Evolutionary conservation across 305 asterid species (phyloP), one percentile per base, ranked within the genome.

Genomic region (Fraxinus greggii): DNA sequence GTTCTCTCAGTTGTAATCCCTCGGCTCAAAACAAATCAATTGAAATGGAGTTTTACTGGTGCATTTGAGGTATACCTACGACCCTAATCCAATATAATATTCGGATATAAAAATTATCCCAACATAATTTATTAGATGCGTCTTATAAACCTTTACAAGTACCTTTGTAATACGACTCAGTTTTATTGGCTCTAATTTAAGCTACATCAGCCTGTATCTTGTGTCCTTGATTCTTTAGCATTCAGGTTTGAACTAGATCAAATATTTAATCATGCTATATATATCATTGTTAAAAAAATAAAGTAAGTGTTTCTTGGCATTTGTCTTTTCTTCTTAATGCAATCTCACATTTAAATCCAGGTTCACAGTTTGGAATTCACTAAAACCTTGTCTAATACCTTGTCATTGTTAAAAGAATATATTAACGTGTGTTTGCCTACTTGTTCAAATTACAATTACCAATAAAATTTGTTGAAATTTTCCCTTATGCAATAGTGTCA

Each of bases 1-100:
- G 98, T 96, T 28, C 72, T 96, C 75, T 94, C 99, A 59, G 98
- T 94, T 72, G 98, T 96, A 84, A 94, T 96, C 81, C 99, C 99
- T 83, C 92, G 93, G 24, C 90, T 96, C 75, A 96, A 91, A 90
- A 92, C 98, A 76, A 91, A 96, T 90, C 99, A 96, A 86, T 82
- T 94, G 79, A 91, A 86, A 79, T 94, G 99, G 99, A 94, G 94
- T 82, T 93, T 96, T 78, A 96, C 86, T 65, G 99, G 99, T 75
- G 98, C 98, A 78, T 96, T 93, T 86, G 97, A 96, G 99, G 99
- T 96, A 84, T 35, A 32, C 3, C 76, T 48, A 80, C 24, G 36
- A 35, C 77, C 80, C 69, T 7, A 48, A 56, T 61, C 75, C 1
- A 1, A 82, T 36, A 81, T 72, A 17, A 40, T 63, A 63, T 75